Percentiles rank a stretch among this genome's conserved stretches.
These are phyloP conservation scores for Alternaria longipes DNA, from an alignment of 2,329 filamentous ascomycete species.

Conservation along the genomic window DNA sequence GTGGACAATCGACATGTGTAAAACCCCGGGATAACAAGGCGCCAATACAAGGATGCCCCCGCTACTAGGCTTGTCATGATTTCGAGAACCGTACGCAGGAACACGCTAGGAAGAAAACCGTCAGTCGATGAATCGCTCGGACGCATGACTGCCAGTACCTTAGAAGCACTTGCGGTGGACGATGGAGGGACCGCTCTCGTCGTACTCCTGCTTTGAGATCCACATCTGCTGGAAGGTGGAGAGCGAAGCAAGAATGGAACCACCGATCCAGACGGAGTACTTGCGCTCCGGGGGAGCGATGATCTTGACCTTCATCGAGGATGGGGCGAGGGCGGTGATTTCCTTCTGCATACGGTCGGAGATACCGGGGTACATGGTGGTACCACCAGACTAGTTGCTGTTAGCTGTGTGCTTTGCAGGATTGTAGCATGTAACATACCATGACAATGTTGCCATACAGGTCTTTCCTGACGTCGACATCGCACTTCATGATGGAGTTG, in stretches of 20 bases:
- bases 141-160: constrained; percentile 62
- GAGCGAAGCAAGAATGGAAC: constrained; percentile 98
- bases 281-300: constrained; percentile 99
- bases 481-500: constrained; percentile 99
- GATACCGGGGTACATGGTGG: constrained; percentile 99
- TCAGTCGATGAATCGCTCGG: constrained; percentile 30
- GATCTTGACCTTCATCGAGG: constrained; percentile 99
- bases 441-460: constrained; percentile 99
- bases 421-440: constrained; percentile 68
- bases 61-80: constrained; percentile 51
- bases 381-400: constrained; percentile 88
- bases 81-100: constrained; percentile 46
- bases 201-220: constrained; percentile 99
- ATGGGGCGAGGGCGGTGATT: constrained; percentile 98
- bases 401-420: constrained; percentile 43
- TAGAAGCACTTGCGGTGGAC: constrained; percentile 99
- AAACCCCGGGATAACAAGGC: constrained; percentile 48
- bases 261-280: constrained; percentile 99
- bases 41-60: constrained; percentile 48
- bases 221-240: constrained; percentile 99
- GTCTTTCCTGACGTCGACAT: constrained; percentile 99
- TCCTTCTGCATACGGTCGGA: constrained; percentile 99
- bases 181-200: constrained; percentile 99
- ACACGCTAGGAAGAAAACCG: constrained; percentile 41
- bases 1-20: constrained; percentile 49